Conservation (phyloP, 2,329 filamentous ascomycete genomes). For the Aureobasidium subglaciale region DNA sequence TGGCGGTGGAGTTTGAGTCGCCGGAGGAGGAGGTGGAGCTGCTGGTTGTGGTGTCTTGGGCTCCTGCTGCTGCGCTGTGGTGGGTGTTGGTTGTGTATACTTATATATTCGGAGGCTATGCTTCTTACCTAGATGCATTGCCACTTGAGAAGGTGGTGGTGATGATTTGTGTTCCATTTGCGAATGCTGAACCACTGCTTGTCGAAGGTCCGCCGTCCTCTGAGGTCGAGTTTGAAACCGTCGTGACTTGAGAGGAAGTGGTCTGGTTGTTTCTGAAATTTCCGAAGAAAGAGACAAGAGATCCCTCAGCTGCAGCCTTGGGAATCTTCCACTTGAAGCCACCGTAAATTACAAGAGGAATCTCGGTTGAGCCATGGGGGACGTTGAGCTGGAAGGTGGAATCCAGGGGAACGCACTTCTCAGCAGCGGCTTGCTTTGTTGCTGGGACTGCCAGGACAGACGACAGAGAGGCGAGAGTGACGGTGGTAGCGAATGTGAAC, state of each 20-base stretch:
- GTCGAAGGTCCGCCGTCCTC: not conserved
- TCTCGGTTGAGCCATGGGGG: not conserved
- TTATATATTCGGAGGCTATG: no score
- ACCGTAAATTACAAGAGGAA: not conserved
- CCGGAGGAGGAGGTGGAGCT: not conserved
- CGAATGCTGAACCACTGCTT: not conserved
- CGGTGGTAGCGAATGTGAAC: not conserved
- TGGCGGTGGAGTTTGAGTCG: slow-evolving; percentile 1
- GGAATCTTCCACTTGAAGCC: not conserved
- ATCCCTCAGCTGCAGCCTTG: not conserved
- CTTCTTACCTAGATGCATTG: not conserved
- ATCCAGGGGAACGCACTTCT: not conserved
- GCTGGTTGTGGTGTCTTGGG: not conserved
- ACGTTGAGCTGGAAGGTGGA: not conserved
- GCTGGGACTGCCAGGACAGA: not conserved
- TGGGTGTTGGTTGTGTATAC: not conserved
- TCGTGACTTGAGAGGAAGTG: slow-evolving; percentile 1
- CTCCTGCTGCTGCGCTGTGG: not conserved
- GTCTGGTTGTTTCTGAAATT: not conserved
- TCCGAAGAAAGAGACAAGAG: slow-evolving; percentile 5
- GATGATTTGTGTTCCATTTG: not conserved
- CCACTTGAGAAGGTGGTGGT: not conserved
- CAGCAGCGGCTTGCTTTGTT: not conserved
- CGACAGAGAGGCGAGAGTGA: not conserved
- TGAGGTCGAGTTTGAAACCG: not conserved